Evolutionary conservation across 331 rosid species (phyloP).

Genomic region (Arachis monticola): DNA sequence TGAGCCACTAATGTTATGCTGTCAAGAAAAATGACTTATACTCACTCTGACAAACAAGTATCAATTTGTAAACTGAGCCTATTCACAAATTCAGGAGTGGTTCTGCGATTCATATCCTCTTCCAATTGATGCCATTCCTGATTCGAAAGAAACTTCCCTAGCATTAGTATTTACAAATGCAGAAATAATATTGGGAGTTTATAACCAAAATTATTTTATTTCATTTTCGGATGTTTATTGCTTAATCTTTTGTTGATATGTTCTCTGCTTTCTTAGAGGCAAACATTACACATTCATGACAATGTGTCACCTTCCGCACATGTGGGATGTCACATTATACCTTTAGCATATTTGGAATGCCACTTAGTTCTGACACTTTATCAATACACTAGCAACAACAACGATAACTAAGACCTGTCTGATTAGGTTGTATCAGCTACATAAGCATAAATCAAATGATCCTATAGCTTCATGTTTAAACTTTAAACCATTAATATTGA

Average conservation of each 20-base stretch:
- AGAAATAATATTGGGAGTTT: not conserved
- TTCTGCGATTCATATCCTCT: conserved; percentile 47
- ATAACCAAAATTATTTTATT: conserved; percentile 10
- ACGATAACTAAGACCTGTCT: no score
- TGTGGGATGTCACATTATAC: no score
- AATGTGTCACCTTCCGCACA: no score
- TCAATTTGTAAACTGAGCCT: conserved; percentile 48
- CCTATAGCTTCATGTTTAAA: no score
- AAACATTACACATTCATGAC: no score
- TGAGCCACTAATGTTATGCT: not conserved
- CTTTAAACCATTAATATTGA: no score
- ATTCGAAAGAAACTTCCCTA: conserved; percentile 30
- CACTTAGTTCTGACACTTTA: no score
- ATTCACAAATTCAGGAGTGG: conserved; percentile 56
- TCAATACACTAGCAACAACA: no score
- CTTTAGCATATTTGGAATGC: no score
- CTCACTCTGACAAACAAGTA: conserved; percentile 58
- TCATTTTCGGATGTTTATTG: not conserved
- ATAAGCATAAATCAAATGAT: no score
- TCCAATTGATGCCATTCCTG: conserved; percentile 71
- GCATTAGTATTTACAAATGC: not conserved
- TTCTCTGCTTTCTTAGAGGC: no score
- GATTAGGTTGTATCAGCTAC: no score
- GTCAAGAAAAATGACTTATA: conserved; percentile 24
- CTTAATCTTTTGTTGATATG: not conserved